phyloP scores from a whole-genome alignment of 495 filamentous ascomycete genomes.

The Cercophora scortea region DNA sequence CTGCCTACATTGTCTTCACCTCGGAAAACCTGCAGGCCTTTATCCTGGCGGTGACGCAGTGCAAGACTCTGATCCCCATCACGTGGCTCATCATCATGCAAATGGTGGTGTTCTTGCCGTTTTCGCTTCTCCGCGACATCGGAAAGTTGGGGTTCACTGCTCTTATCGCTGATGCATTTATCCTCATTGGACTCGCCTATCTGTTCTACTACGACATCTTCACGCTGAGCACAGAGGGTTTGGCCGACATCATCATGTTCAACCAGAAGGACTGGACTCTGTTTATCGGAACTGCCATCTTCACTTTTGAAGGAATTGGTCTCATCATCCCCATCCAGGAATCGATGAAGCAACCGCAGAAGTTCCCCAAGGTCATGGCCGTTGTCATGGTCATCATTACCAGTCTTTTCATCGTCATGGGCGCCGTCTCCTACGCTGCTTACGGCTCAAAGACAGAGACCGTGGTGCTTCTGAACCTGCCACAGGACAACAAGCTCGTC shows the following conservation, averaged over 20 bases:
- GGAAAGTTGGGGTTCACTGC: slow-evolving; percentile 88
- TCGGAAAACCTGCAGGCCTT: slow-evolving; percentile 94
- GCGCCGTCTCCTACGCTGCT: slow-evolving; percentile 89
- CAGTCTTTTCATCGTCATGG: slow-evolving; percentile 81
- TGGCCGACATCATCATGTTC: slow-evolving; percentile 79
- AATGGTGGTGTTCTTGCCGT: slow-evolving; percentile 84
- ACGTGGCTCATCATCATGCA: slow-evolving; percentile 87
- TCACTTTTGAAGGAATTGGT: slow-evolving; percentile 96
- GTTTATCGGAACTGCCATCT: slow-evolving; percentile 97
- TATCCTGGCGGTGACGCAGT: slow-evolving; percentile 73
- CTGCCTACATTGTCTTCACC: slow-evolving; percentile 98
- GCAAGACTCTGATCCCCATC: slow-evolving; percentile 72
- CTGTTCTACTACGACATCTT: slow-evolving; percentile 92
- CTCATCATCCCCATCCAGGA: slow-evolving; percentile 99
- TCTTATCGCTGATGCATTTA: slow-evolving; percentile 87
- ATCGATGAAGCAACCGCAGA: slow-evolving; percentile 81
- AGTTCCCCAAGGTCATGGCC: slow-evolving; percentile 80
- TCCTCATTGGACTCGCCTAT: slow-evolving; percentile 83
- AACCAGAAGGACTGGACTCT: slow-evolving; percentile 87
- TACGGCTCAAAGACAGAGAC: slow-evolving; percentile 94
- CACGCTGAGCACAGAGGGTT: slow-evolving; percentile 69
- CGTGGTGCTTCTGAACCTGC: slow-evolving; percentile 89
- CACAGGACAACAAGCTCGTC: slow-evolving; percentile 92
- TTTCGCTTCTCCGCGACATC: slow-evolving; percentile 91
- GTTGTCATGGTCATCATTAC: slow-evolving; percentile 92